These are phyloP conservation scores for Suillus brevipes DNA, from an alignment of 768 basidiomycete species.

Conservation along the genomic window DNA sequence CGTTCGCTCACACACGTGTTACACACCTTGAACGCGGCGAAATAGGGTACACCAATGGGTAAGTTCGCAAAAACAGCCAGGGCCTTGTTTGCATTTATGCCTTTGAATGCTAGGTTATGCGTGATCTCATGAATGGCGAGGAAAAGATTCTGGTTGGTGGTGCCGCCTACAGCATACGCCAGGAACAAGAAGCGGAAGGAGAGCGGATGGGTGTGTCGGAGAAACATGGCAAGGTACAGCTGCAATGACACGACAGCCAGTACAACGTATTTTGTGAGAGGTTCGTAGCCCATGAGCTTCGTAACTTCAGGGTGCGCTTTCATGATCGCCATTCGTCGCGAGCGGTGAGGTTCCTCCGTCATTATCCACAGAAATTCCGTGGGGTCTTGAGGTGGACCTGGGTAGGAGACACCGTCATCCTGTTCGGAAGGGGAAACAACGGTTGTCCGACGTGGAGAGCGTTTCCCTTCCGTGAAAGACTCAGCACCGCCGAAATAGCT, in stretches of 20 bases:
- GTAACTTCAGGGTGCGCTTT: constrained; percentile 95
- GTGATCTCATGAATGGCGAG: constrained; percentile 99
- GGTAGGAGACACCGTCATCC: constrained; percentile 42
- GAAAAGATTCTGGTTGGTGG: constrained; percentile 96
- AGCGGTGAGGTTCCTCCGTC: constrained; percentile 97
- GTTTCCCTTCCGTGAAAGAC: constrained; percentile 55
- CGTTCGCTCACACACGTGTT: not conserved
- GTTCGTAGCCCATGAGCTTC: constrained; percentile 95
- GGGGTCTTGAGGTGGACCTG: constrained; percentile 69
- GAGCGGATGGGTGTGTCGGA: constrained; percentile 68
- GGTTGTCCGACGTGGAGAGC: constrained; percentile 53
- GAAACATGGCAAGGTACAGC: constrained; percentile 56
- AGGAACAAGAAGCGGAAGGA: constrained; percentile 71
- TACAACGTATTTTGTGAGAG: constrained; percentile 90
- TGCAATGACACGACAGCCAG: constrained; percentile 79
- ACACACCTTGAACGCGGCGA: constrained; percentile 88
- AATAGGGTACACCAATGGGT: constrained; percentile 93
- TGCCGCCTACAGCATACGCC: constrained; percentile 89
- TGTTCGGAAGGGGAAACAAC: constrained; percentile 40
- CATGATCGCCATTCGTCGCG: constrained; percentile 83
- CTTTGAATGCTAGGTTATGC: constrained; percentile 91
- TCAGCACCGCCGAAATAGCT: constrained; percentile 86
- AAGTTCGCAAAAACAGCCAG: constrained; percentile 91
- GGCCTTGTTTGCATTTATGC: constrained; percentile 79
- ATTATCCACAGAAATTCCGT: constrained; percentile 93